phyloP scores from a whole-genome alignment of 2,329 filamentous ascomycete genomes.

The Talaromyces verruculosus region DNA sequence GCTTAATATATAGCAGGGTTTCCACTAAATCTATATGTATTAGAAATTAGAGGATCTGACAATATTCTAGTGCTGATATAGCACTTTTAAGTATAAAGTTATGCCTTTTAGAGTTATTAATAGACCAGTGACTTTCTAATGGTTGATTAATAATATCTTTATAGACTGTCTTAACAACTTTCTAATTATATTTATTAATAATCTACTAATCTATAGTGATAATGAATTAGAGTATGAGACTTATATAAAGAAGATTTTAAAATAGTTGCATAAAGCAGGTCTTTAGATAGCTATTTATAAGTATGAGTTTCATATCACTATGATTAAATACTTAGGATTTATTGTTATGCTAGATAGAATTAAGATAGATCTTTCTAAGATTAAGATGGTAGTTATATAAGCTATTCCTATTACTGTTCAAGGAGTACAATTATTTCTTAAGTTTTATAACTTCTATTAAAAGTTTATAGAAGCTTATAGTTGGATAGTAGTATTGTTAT shows the following conservation, averaged over 20 bases:
- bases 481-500: too few relatives aligned
- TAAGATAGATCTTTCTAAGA: too few relatives aligned
- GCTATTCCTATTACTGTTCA: too few relatives aligned
- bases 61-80: neutral
- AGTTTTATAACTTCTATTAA: too few relatives aligned
- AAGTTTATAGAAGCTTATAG: too few relatives aligned
- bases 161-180: constrained; percentile 21
- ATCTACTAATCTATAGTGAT: constrained; percentile 25
- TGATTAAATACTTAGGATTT: too few relatives aligned
- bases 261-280: neutral
- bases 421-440: too few relatives aligned
- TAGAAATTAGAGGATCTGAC: neutral
- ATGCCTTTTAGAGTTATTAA: neutral
- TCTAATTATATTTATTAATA: constrained; percentile 22
- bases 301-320: neutral
- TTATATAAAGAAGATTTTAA: neutral
- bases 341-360: too few relatives aligned
- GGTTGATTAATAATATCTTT: constrained; percentile 7
- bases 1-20: neutral
- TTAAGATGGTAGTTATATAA: too few relatives aligned
- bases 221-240: neutral
- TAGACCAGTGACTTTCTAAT: neutral
- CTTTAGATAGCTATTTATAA: neutral
- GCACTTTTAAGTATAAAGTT: neutral
- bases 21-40: neutral